Conservation (phyloP, 2,329 filamentous ascomycete species). For the Diatrype stigma region DNA sequence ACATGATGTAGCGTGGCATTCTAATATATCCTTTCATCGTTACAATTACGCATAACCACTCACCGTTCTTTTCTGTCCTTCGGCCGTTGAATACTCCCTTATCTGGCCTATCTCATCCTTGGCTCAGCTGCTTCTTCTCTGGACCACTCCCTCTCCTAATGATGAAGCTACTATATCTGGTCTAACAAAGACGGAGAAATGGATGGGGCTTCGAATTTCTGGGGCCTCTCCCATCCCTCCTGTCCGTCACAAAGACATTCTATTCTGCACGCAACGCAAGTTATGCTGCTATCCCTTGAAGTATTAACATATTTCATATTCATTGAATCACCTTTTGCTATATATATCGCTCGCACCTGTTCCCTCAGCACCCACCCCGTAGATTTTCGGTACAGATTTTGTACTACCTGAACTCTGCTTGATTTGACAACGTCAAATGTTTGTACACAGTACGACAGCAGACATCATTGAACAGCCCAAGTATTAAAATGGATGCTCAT, state of each 20-base stretch:
- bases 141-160: background rate
- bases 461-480: background rate
- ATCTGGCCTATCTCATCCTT: background rate
- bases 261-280: background rate
- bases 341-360: background rate
- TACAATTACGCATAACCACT: background rate
- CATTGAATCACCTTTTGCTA: background rate
- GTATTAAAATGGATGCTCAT: slow-evolving; percentile 6
- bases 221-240: background rate
- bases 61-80: background rate
- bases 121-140: background rate
- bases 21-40: background rate
- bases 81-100: background rate
- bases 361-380: background rate
- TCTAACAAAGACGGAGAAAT: background rate
- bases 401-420: background rate
- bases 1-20: background rate
- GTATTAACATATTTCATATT: background rate
- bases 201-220: background rate
- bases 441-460: background rate
- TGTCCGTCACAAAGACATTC: background rate
- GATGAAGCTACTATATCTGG: background rate
- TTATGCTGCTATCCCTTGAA: background rate
- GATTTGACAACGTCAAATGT: background rate
- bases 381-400: background rate